Evolutionary conservation across 768 basidiomycete species (phyloP), one percentile per base, ranked within the genome.

Genomic region (Phaffia australis): DNA sequence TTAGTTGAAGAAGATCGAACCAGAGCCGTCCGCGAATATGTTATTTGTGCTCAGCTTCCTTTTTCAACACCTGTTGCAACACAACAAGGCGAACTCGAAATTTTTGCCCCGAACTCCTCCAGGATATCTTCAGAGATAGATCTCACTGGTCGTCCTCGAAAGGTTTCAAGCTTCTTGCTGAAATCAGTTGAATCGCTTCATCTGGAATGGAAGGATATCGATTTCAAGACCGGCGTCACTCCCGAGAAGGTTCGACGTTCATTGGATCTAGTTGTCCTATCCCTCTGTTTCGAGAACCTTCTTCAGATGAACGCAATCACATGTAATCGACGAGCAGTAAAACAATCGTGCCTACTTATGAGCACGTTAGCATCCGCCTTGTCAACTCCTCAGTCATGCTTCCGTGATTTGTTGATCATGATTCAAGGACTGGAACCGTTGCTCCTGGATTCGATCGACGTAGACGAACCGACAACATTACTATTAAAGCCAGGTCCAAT

Each of bases 251-350:
- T 85, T 4, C 83, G 89, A 25, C 79, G 81, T 35, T 79, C 82
- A 4, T 71, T 95, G 62, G 91, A 97, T 73, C 75, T 86, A 35
- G 83, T 84, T 6, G 79, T 89, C 9, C 77, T 79, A 1, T 82
- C 85, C 2, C 76, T 95, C 2, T 78, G 79, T 47, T 93, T 88
- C 71, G 86, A 91, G 73, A 81, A 83, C 3, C 71, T 83, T 5
- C 55, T 91, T 8, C 72, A 80, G 9, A 70, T 84, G 60, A 90
- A 88, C 64, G 88, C 87, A 19, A 83, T 79, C 1, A 78, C 80
- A 29, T 75, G 81, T 1, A 87, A 85, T 70, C 76, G 81, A 56
- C 80, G 82, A 4, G 81, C 85, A n/a, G 72, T 90, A 3, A 84
- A 86, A 70, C 77, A 78, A 0, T 84, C 87, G 0, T 82, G 82